Base-by-base conservation (phyloP, 129 eudicot genomes). In the Scalesia atractyloides region DNA sequence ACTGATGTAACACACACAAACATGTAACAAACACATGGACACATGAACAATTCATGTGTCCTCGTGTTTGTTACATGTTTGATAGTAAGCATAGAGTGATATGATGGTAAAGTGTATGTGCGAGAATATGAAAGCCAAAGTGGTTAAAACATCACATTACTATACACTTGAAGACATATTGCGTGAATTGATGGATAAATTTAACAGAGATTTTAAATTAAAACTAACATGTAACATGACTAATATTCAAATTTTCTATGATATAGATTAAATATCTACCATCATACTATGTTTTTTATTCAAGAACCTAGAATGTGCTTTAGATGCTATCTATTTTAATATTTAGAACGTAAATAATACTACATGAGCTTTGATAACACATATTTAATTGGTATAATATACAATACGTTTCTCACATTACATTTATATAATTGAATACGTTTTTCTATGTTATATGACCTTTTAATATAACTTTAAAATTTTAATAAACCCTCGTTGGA, bases 261-360 rank as follows among this genome's bases (percentile, higher is more conserved):
- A 26, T 26, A 30, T 30, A 30, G 34, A 30, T 30, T 30, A 30
- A 30, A 30, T 30, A 5, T 5, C 44, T 41, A 41, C 10, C 10
- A 7, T 41, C 10, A 41, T 9, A 53, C 72, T 37, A 52, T 9
- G 15, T 22, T 65, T 19, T 53, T 65, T 48, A 43, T 53, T 56
- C 48, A 44, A 8, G 64, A 41, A 73, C 62, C 69, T 73, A 17
- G 19, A 73, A 47, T 44, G 33, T 72, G 68, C 76, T 64, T 41
- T 64, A 20, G 36, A 66, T 52, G 59, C 79, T 41, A 64, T 15
- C 5, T 11, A 22, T 19, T 53, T 67, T 67, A 54, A 30, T 66
- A 58, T 56, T 44, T 37, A 50, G 39, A 22, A 74, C 39, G 26
- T 22, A 20, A 51, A 65, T 22, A 61, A 60, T 6, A 57, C 18